These are phyloP conservation scores for Cryptococcus depauperatus DNA, from an alignment of 1,284 basidiomycete genomes.

Conservation along the genomic window DNA sequence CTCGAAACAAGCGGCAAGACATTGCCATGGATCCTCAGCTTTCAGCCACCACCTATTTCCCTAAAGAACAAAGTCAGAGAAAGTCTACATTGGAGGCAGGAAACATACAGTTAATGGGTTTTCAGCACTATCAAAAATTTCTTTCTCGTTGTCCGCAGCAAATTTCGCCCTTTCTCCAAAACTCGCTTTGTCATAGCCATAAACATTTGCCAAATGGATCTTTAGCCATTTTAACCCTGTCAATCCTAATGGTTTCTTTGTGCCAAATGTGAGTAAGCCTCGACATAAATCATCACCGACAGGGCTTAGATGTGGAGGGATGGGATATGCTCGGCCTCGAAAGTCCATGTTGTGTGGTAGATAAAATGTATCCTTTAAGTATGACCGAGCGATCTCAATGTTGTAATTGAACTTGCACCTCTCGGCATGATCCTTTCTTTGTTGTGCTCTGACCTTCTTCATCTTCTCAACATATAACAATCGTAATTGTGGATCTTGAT, in stretches of 20 bases:
- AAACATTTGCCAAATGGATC: conserved; percentile 88
- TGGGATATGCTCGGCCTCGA: conserved; percentile 92
- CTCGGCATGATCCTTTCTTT: conserved; percentile 77
- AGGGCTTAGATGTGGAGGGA: conserved; percentile 92
- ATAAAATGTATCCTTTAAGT: conserved; percentile 63
- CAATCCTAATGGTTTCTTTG: conserved; percentile 68
- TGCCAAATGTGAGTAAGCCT: conserved; percentile 78
- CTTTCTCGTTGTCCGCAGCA: conserved; percentile 62
- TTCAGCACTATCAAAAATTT: conserved; percentile 76
- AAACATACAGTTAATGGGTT: conserved; percentile 65
- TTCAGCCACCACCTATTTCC: conserved; percentile 79
- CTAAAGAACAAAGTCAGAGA: no score
- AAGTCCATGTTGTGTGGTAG: conserved; percentile 98
- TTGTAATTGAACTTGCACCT: conserved; percentile 94
- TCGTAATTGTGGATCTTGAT: conserved; percentile 61
- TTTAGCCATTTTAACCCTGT: conserved; percentile 78
- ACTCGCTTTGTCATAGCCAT: conserved; percentile 89
- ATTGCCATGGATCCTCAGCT: conserved; percentile 97
- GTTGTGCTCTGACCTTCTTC: conserved; percentile 56
- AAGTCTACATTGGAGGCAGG: no score
- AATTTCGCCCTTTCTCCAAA: conserved; percentile 84
- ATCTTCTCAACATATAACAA: conserved; percentile 56
- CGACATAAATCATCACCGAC: conserved; percentile 92
- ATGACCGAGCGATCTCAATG: conserved; percentile 85
- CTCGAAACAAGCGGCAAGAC: conserved; percentile 85